phyloP scores from a whole-genome alignment of 2,329 filamentous ascomycete species.

The Colletotrichum orbiculare region DNA sequence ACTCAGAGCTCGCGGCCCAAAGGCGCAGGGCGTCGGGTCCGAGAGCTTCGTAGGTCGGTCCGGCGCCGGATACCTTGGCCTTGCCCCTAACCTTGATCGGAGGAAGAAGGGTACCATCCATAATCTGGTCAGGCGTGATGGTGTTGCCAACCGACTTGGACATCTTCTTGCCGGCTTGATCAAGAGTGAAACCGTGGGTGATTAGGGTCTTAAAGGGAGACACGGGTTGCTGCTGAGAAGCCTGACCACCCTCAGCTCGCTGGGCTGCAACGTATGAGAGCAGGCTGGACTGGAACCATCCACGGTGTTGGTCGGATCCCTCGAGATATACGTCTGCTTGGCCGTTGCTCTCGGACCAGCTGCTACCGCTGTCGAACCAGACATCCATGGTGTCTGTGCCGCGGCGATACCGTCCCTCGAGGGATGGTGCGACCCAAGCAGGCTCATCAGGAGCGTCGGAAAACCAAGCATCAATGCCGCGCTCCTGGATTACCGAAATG shows the following conservation, averaged over 20 bases:
- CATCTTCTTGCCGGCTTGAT: slow-evolving; percentile 95
- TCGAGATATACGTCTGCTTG: slow-evolving; percentile 91
- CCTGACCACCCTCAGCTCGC: slow-evolving; percentile 45
- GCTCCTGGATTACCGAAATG: slow-evolving; percentile 78
- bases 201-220: slow-evolving; percentile 90
- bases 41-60: slow-evolving; percentile 71
- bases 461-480: slow-evolving; percentile 95
- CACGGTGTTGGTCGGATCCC: slow-evolving; percentile 94
- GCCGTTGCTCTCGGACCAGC: slow-evolving; percentile 74
- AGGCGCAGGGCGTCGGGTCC: slow-evolving; percentile 89
- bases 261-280: slow-evolving; percentile 83
- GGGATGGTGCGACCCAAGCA: slow-evolving; percentile 77
- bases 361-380: slow-evolving; percentile 98
- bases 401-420: slow-evolving; percentile 73
- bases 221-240: slow-evolving; percentile 42
- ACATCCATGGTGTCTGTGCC: slow-evolving; percentile 98
- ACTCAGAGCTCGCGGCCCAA: slow-evolving; percentile 93
- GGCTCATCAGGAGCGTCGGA: slow-evolving; percentile 80
- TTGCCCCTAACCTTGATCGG: slow-evolving; percentile 73
- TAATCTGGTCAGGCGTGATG: slow-evolving; percentile 83
- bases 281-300: slow-evolving; percentile 98
- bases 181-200: slow-evolving; percentile 94
- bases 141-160: slow-evolving; percentile 96
- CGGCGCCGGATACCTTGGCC: slow-evolving; percentile 48
- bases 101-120: slow-evolving; percentile 82